phyloP scores from a whole-genome alignment of 164 flowering plant species.

The Piper longum region DNA sequence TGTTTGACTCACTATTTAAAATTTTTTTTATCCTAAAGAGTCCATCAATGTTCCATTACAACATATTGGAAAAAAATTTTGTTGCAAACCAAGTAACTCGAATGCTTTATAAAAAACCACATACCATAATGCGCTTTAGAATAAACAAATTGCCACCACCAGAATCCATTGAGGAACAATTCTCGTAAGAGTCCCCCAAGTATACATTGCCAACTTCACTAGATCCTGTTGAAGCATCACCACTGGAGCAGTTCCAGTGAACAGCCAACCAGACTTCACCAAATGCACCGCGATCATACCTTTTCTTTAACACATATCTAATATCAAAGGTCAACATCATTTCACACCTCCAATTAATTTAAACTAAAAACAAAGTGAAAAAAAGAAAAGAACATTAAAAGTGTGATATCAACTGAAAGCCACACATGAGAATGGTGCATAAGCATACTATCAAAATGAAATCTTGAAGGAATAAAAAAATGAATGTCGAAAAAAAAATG shows the following conservation, averaged over 20 bases:
- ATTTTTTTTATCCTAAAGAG: too few relatives aligned
- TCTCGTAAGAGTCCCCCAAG: constrained; percentile 20
- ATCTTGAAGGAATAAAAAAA: too few relatives aligned
- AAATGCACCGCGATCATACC: constrained; percentile 85
- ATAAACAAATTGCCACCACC: constrained; percentile 40
- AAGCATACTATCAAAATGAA: too few relatives aligned
- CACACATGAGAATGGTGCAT: too few relatives aligned
- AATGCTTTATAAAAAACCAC: background rate
- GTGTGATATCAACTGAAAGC: too few relatives aligned
- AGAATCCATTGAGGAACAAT: constrained; percentile 16
- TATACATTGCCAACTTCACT: constrained; percentile 7
- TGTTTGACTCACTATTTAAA: too few relatives aligned
- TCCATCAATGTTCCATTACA: too few relatives aligned
- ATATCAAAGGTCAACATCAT: background rate
- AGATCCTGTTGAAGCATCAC: constrained; percentile 14
- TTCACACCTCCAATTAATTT: too few relatives aligned
- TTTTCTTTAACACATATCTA: constrained; percentile 71
- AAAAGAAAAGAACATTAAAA: background rate
- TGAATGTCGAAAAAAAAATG: too few relatives aligned
- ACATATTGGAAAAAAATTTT: too few relatives aligned
- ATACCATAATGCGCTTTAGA: constrained; percentile 93
- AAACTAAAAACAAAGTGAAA: too few relatives aligned
- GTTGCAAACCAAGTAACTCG: background rate
- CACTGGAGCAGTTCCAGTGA: constrained; percentile 63
- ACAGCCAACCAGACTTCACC: constrained; percentile 99